A percentile compares a stretch with the other conserved stretches of the same genome.
phyloP scores from a whole-genome alignment of 208 protist species.

The Leishmania mexicana region DNA sequence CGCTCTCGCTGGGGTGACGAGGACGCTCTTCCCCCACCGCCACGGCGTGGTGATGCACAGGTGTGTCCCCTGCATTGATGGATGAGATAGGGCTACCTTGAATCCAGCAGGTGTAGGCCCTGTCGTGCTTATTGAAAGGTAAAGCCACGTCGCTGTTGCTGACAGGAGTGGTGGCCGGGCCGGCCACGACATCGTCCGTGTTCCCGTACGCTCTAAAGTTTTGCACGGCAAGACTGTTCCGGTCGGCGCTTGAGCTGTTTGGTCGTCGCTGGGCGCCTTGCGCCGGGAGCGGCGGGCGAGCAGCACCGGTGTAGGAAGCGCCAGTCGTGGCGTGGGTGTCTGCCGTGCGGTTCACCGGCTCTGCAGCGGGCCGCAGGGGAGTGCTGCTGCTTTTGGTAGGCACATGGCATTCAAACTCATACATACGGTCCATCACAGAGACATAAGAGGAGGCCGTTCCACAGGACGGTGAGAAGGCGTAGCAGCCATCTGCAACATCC shows the following conservation, averaged over 20 bases:
- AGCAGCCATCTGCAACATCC: conserved; percentile 15
- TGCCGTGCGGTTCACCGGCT: not conserved
- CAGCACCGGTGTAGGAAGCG: not conserved
- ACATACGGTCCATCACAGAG: conserved; percentile 21
- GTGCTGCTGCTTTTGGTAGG: conserved; percentile 11
- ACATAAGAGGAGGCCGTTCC: conserved; percentile 20
- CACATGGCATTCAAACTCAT: conserved; percentile 24
- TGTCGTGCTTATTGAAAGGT: conserved; percentile 26
- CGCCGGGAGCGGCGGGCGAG: not conserved
- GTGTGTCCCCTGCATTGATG: not conserved
- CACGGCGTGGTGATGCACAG: not conserved
- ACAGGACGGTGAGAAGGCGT: conserved; percentile 32
- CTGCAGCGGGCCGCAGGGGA: not conserved
- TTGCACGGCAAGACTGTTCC: not conserved
- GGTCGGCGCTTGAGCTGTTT: not conserved
- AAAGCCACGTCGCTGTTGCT: not conserved
- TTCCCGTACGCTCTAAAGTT: not conserved
- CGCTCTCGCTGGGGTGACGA: not conserved
- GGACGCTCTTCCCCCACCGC: not conserved
- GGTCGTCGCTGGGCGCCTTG: not conserved
- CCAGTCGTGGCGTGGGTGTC: not conserved
- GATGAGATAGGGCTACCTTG: not conserved
- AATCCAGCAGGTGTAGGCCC: conserved; percentile 20
- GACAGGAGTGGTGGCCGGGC: not conserved
- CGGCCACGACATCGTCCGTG: not conserved